Evolutionary conservation across 169 alveolate species (phyloP).

Genomic region (Plasmodium blacklocki): DNA sequence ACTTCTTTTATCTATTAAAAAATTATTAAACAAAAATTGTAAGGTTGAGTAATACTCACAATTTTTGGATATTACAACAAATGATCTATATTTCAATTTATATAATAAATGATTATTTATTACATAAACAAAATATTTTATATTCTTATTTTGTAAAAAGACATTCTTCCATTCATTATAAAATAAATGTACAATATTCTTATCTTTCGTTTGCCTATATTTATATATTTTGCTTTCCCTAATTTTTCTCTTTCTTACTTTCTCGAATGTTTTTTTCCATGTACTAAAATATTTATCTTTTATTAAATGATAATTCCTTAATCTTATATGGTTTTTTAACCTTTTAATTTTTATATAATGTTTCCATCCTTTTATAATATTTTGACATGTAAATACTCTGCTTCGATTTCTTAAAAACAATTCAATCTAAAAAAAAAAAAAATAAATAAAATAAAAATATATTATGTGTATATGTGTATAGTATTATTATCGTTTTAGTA

Average conservation of each 20-base stretch:
- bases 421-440: conserved; percentile 9
- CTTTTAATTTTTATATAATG: background rate
- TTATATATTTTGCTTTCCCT: conserved; percentile 7
- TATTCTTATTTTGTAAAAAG: conserved; percentile 8
- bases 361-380: conserved; percentile 31
- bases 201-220: conserved; percentile 44
- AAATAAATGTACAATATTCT: background rate
- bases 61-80: conserved; percentile 14
- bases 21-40: conserved; percentile 15
- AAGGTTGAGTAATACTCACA: conserved; percentile 6
- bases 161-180: conserved; percentile 21
- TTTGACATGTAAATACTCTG: conserved; percentile 26
- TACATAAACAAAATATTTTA: conserved; percentile 24
- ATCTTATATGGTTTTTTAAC: background rate
- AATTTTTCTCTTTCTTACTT: conserved; percentile 47
- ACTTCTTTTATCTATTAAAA: conserved; percentile 40
- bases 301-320: background rate
- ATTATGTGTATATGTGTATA: background rate
- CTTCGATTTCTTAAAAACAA: conserved; percentile 19
- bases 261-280: conserved; percentile 30
- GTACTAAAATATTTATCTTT: conserved; percentile 20
- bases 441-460: background rate
- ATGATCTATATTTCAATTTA: conserved; percentile 12
- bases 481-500: background rate
- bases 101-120: conserved; percentile 1